A percentile compares a stretch with the other conserved stretches of the same genome.
These are phyloP conservation scores for Candida sp. DNA, from an alignment of 1,139 yeast species.

Conservation along the genomic window DNA sequence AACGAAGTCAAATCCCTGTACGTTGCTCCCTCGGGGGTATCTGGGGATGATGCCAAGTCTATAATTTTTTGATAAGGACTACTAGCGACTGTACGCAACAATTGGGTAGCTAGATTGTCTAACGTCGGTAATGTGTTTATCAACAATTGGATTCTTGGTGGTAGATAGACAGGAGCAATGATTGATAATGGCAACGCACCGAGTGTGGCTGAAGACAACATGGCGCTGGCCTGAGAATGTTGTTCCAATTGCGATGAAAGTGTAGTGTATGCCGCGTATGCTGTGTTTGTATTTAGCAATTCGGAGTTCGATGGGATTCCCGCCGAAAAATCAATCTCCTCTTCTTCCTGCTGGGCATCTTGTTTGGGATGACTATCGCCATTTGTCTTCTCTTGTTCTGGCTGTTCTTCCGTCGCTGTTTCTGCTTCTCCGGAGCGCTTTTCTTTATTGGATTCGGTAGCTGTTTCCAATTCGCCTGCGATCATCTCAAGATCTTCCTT, in stretches of 20 bases:
- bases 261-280: constrained; percentile 48
- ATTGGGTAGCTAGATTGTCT: constrained; percentile 77
- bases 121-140: constrained; percentile 72
- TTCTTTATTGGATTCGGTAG: constrained; percentile 18
- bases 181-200: constrained; percentile 62
- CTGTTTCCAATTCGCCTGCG: constrained; percentile 21
- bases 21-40: constrained; percentile 74
- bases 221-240: constrained; percentile 20
- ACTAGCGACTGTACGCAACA: constrained; percentile 67
- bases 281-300: constrained; percentile 43
- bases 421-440: constrained; percentile 12
- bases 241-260: constrained; percentile 32
- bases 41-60: constrained; percentile 74
- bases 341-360: background rate
- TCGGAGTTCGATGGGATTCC: constrained; percentile 46
- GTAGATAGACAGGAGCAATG: constrained; percentile 58
- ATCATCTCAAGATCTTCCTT: constrained; percentile 20
- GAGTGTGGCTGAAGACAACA: constrained; percentile 54
- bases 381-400: constrained; percentile 11
- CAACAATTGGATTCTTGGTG: constrained; percentile 63
- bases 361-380: background rate
- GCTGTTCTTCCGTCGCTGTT: constrained; percentile 22
- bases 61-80: constrained; percentile 78
- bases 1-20: constrained; percentile 73
- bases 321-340: background rate